Percentiles rank a stretch among this genome's conserved stretches.
phyloP scores from a whole-genome alignment of 2,329 filamentous ascomycete genomes.

The Pestalotiopsis sp. region DNA sequence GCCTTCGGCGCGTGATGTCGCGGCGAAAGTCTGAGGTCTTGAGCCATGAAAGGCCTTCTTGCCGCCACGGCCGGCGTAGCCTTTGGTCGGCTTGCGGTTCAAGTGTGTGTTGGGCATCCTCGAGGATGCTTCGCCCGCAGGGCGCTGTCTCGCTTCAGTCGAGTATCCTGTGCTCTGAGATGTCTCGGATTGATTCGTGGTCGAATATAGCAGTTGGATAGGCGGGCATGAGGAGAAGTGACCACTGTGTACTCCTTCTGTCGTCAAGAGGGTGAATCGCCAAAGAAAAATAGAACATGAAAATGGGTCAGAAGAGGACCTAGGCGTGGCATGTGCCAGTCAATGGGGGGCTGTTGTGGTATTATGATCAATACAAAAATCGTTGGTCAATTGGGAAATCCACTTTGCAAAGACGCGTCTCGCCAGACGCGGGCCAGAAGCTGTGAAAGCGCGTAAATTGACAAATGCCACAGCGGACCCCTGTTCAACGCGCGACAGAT shows the following conservation, averaged over 20 bases:
- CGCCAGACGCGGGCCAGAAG: not conserved
- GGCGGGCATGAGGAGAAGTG: not conserved
- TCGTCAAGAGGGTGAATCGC: not conserved
- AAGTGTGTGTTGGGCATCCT: conserved; percentile 64
- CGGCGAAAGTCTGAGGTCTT: conserved; percentile 72
- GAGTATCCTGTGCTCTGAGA: not conserved
- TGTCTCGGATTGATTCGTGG: not conserved
- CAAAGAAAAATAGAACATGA: not conserved
- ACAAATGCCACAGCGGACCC: not conserved
- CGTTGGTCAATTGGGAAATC: not conserved
- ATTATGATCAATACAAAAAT: conserved; percentile 9
- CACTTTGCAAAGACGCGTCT: conserved; percentile 10
- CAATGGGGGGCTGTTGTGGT: not conserved
- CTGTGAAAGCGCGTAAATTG: conserved; percentile 8
- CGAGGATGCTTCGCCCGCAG: conserved; percentile 13
- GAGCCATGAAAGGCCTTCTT: conserved; percentile 72
- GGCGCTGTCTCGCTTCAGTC: not conserved
- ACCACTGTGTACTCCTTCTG: not conserved
- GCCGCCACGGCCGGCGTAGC: conserved; percentile 68
- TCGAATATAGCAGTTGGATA: not conserved
- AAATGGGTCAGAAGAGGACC: not conserved
- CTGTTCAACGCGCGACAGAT: not conserved
- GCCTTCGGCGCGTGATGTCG: conserved; percentile 75
- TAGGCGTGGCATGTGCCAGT: not conserved
- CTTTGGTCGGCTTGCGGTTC: conserved; percentile 60